phyloP scores from a whole-genome alignment of 2,329 filamentous ascomycete genomes.

The Cytospora schulzeri region DNA sequence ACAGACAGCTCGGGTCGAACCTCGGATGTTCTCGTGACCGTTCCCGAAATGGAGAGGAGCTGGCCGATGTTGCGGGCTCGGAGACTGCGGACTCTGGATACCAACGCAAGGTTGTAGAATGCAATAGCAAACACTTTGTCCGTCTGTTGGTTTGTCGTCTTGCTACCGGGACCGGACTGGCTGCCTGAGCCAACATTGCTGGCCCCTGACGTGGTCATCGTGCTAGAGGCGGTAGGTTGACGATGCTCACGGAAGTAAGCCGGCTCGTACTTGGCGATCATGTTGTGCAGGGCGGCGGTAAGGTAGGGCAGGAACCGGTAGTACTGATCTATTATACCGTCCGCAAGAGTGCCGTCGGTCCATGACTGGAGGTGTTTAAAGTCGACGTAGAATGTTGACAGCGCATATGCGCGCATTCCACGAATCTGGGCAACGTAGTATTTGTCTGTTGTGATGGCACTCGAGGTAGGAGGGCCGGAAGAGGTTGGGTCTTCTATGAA shows the following conservation, averaged over 20 bases:
- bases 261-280: conserved; percentile 93
- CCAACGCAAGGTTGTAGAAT: conserved; percentile 89
- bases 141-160: conserved; percentile 89
- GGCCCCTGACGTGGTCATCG: conserved; percentile 67
- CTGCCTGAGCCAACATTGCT: conserved; percentile 64
- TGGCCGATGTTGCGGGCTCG: conserved; percentile 90
- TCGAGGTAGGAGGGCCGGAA: conserved; percentile 66
- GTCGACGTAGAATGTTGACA: conserved; percentile 88
- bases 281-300: conserved; percentile 82
- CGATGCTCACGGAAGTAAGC: conserved; percentile 92
- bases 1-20: conserved; percentile 91
- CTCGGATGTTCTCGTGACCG: conserved; percentile 94
- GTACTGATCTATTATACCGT: conserved; percentile 86
- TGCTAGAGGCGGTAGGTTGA: conserved; percentile 76
- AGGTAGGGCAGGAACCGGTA: conserved; percentile 95
- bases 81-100: conserved; percentile 82
- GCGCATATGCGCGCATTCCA: conserved; percentile 69
- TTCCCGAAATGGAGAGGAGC: conserved; percentile 92
- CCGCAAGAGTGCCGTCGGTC: conserved; percentile 78
- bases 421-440: conserved; percentile 86
- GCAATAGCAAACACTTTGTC: conserved; percentile 94
- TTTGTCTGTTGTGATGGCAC: conserved; percentile 73
- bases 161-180: conserved; percentile 68
- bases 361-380: conserved; percentile 80
- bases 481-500: conserved; percentile 71